Base-by-base conservation (phyloP, 2,329 filamentous ascomycete species). In the Hirsutella minnesotensis region DNA sequence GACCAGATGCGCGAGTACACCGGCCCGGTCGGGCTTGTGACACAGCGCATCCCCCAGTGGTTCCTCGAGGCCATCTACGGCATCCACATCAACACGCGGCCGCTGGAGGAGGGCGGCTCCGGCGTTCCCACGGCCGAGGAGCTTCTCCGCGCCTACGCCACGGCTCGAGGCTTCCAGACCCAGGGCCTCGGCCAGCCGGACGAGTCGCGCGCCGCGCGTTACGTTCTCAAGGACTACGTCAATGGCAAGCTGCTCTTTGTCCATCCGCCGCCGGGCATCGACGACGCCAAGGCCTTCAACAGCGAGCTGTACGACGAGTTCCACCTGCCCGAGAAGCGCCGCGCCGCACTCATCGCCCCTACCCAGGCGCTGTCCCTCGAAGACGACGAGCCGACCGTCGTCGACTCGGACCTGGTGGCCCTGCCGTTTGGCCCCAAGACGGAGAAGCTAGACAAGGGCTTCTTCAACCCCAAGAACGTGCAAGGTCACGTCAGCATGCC, bases 51-150 rank as follows among this genome's bases (percentile, higher is more conserved):
- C 43, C 94, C 92, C 1, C 81, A 92, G 58, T 66, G 75, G 8
- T 96, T 95, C 67, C 68, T 98, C 5, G 92, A 98, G 62, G 87
- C 88, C 24, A 70, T 95, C 3, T 98, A 98, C 62, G 92, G 92
- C 41, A 89, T 98, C 66, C 83, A 83, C 55, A 95, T 98, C 52
- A 67, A 76, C 46, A 88, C 77, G 0, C 75, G 88, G 7, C 82
- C 89, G 0, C 53, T 83, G 1, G 92, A 96, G 60, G 92, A 98
- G 68, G 94, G 94, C 12, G 94, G 94, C 12, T 95, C 85, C 0
- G 92, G 94, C 18, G 64, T 78, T 0, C 87, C 89, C 12, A 94
- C 87, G 0, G 85, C 85, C 3, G 81, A 84, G 49, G 94, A 98
- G 61, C 59, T 98, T 13, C 75, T 98, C 4, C 72, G 79, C 22